phyloP scores from a whole-genome alignment of 148 eudicot genomes.

The Simmondsia chinensis region DNA sequence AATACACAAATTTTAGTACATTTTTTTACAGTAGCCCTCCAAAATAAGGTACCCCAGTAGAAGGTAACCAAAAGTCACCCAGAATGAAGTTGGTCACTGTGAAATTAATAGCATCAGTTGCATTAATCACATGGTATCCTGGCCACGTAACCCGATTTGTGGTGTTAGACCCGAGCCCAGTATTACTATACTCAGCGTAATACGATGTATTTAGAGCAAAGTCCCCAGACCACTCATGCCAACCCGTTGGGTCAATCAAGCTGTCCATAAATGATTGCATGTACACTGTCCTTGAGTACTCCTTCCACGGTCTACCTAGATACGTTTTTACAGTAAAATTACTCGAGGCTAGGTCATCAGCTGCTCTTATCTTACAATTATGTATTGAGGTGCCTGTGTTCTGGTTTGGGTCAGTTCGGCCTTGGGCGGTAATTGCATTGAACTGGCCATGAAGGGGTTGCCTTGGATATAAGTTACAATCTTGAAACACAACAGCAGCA shows the following conservation, averaged over 20 bases:
- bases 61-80: conserved; percentile 16
- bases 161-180: conserved; percentile 24
- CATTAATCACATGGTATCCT: conserved; percentile 18
- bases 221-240: conserved; percentile 22
- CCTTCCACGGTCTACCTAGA: conserved; percentile 39
- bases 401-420: conserved; percentile 27
- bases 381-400: conserved; percentile 24
- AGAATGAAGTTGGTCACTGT: conserved; percentile 8
- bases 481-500: conserved; percentile 21
- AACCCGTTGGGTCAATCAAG: conserved; percentile 23
- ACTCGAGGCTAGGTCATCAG: conserved; percentile 11
- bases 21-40: background rate
- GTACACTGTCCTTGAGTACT: conserved; percentile 20
- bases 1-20: background rate
- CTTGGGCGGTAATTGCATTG: conserved; percentile 27
- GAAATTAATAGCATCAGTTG: conserved; percentile 6
- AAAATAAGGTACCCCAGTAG: conserved; percentile 11
- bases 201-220: conserved; percentile 30
- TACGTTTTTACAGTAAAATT: conserved; percentile 7
- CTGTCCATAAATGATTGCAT: conserved; percentile 22
- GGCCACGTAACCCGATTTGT: conserved; percentile 24
- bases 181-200: conserved; percentile 26
- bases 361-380: conserved; percentile 14
- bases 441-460: conserved; percentile 13
- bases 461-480: conserved; percentile 18